Percentiles rank a stretch among this genome's conserved stretches.
Evolutionary conservation across 1,284 basidiomycete genomes (phyloP).

Genomic region (Microbotryum scabiosae): DNA sequence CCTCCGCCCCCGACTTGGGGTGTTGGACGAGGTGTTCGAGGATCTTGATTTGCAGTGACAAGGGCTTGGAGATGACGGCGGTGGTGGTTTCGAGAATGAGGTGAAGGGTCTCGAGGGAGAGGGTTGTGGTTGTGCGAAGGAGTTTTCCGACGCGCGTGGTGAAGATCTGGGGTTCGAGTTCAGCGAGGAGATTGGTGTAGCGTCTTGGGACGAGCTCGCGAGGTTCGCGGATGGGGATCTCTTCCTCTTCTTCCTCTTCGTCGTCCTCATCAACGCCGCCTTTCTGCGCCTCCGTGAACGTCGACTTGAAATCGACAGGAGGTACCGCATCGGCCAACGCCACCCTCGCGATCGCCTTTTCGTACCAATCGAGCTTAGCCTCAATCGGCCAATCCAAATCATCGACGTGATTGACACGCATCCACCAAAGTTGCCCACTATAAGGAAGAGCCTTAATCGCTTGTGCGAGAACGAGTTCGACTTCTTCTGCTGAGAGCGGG

Average conservation of each 20-base stretch:
- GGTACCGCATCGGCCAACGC: slow-evolving; percentile 24
- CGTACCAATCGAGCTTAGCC: slow-evolving; percentile 16
- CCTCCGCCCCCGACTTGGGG: slow-evolving; percentile 9
- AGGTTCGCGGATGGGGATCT: background rate
- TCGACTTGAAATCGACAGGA: slow-evolving; percentile 11
- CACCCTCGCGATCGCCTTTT: slow-evolving; percentile 8
- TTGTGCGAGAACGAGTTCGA: background rate
- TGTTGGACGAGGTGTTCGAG: slow-evolving; percentile 13
- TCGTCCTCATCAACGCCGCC: background rate
- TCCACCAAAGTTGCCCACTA: slow-evolving; percentile 21
- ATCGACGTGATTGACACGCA: slow-evolving; percentile 6
- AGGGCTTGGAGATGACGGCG: background rate
- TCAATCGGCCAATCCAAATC: background rate
- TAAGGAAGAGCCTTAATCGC: slow-evolving; percentile 17
- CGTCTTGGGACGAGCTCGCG: slow-evolving; percentile 23
- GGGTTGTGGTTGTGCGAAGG: background rate
- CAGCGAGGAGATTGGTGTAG: slow-evolving; percentile 14
- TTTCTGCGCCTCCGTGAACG: background rate
- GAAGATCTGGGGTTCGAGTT: background rate
- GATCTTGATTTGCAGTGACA: slow-evolving; percentile 1
- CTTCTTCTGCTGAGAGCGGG: background rate
- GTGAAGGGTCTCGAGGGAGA: background rate
- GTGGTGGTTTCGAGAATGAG: background rate
- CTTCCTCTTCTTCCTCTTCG: too few relatives aligned
- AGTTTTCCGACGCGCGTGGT: background rate